phyloP scores from a whole-genome alignment of 2,329 filamentous ascomycete species.

The Calcarisporium arbuscula region DNA sequence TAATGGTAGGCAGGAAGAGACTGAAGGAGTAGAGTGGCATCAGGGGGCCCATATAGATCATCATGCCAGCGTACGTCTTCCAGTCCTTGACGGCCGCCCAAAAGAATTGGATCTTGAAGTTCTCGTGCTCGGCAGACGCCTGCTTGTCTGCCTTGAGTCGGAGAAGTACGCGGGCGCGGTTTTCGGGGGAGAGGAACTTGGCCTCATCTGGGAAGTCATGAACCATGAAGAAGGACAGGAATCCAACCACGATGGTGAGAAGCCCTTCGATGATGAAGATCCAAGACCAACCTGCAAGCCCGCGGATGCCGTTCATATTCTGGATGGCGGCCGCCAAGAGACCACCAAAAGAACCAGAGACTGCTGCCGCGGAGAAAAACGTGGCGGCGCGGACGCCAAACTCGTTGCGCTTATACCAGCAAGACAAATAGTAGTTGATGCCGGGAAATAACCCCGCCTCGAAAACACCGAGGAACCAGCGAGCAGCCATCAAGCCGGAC shows the following conservation, averaged over 20 bases:
- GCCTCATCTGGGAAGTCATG: slow-evolving; percentile 77
- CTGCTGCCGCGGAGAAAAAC: slow-evolving; percentile 77
- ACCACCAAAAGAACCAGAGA: slow-evolving; percentile 73
- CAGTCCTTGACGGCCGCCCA: slow-evolving; percentile 70
- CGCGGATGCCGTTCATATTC: slow-evolving; percentile 59
- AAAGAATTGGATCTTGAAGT: slow-evolving; percentile 67
- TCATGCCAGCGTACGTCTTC: slow-evolving; percentile 72
- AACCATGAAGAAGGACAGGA: slow-evolving; percentile 69
- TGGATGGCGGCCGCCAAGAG: slow-evolving; percentile 66
- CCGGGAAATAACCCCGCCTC: slow-evolving; percentile 74
- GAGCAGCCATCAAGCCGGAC: slow-evolving; percentile 58
- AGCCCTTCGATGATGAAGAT: slow-evolving; percentile 67
- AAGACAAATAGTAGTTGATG: slow-evolving; percentile 74
- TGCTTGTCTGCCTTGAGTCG: slow-evolving; percentile 68
- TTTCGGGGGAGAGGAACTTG: slow-evolving; percentile 61
- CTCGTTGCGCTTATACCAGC: slow-evolving; percentile 76
- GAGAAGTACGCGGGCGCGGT: slow-evolving; percentile 65
- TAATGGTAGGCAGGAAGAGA: slow-evolving; percentile 75
- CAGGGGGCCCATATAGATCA: slow-evolving; percentile 72
- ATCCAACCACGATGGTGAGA: slow-evolving; percentile 61
- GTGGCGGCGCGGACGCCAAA: slow-evolving; percentile 75
- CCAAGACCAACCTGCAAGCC: slow-evolving; percentile 54
- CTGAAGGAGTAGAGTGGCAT: slow-evolving; percentile 70
- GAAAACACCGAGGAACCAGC: slow-evolving; percentile 65
- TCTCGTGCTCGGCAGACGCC: slow-evolving; percentile 65